Base-by-base conservation (phyloP, 805 yeast species). In the Metschnikowia lachancei region DNA sequence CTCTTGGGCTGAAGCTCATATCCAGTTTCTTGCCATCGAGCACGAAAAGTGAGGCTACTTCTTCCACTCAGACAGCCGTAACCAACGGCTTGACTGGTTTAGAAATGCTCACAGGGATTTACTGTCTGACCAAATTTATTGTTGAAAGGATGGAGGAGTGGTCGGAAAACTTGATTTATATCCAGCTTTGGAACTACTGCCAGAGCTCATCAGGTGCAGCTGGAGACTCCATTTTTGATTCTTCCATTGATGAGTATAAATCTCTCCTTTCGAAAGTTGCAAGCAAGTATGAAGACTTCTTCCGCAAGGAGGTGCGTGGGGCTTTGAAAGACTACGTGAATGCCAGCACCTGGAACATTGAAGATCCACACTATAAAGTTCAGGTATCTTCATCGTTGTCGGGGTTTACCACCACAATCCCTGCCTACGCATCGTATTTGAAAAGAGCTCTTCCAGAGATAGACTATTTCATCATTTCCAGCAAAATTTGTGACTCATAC, bases 51-150 rank as follows among this genome's bases (percentile, higher is more conserved):
- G 58, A 53, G 13, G 18, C 46, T 5, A 45, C 19, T 10, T 11
- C 34, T 3, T 86, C 97, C 66, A 89, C 97, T 81, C 99, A 94
- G 82, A 97, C 97, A 60, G 97, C 91, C 67, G 92, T 92, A 67
- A 91, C 98, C 75, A 56, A 61, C 30, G 60, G 65, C 12, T 35
- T 64, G n/a, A 57, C 58, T 24, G 66, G 64, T 1, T 52, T 70
- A 20, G 58, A 59, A 35, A 47, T 47, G 35, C 56, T 71, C 39
- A 62, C 70, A 2, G 65, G 63, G 18, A 48, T 71, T 2, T 69
- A 60, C 42, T 69, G 75, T 38, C 66, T 63, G 64, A 54, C 67
- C 8, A 61, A 62, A 38, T 72, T 59, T 42, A 53, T 68, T 1
- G 34, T 45, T 4, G 56, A 58, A 31, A 49, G 61, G 17, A 57